Evolutionary conservation across 176 grass and related monocot species (phyloP).

Genomic region (Areca catechu): DNA sequence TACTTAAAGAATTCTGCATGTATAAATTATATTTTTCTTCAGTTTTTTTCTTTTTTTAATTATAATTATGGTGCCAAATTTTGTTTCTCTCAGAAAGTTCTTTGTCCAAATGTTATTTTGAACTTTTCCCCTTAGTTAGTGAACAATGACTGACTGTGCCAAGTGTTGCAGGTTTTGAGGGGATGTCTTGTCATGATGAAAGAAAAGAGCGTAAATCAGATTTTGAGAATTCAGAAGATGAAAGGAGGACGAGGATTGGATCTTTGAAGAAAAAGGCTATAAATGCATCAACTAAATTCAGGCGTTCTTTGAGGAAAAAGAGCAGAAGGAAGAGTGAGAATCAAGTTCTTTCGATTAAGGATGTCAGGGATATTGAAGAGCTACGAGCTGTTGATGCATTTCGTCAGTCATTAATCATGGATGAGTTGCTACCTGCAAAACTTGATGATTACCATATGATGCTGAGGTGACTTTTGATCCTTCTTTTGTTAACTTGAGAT

Average conservation of each 20-base stretch:
- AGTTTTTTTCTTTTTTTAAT: too few species aligned
- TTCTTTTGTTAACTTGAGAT: neutral
- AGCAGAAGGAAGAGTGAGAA: slow-evolving; percentile 43
- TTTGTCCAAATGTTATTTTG: too few species aligned
- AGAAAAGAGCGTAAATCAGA: slow-evolving; percentile 56
- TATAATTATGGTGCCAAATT: too few species aligned
- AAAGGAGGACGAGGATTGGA: slow-evolving; percentile 47
- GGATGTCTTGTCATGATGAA: slow-evolving; percentile 19
- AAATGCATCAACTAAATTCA: slow-evolving; percentile 61
- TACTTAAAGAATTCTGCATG: too few species aligned
- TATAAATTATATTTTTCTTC: too few species aligned
- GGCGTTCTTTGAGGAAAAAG: slow-evolving; percentile 57
- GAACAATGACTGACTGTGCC: neutral
- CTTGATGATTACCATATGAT: slow-evolving; percentile 73
- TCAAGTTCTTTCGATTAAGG: slow-evolving; percentile 44
- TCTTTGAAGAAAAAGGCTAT: slow-evolving; percentile 74
- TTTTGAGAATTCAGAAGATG: slow-evolving; percentile 56
- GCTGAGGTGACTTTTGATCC: slow-evolving; percentile 48
- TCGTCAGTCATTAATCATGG: slow-evolving; percentile 36
- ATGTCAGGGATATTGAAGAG: slow-evolving; percentile 56
- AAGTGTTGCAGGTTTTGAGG: slow-evolving; percentile 35
- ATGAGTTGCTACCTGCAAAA: slow-evolving; percentile 55
- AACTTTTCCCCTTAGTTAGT: too few species aligned
- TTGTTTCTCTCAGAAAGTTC: too few species aligned
- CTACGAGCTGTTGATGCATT: slow-evolving; percentile 64